These are phyloP conservation scores for Chimonanthus salicifolius DNA, from an alignment of 164 flowering plant genomes.

Conservation along the genomic window DNA sequence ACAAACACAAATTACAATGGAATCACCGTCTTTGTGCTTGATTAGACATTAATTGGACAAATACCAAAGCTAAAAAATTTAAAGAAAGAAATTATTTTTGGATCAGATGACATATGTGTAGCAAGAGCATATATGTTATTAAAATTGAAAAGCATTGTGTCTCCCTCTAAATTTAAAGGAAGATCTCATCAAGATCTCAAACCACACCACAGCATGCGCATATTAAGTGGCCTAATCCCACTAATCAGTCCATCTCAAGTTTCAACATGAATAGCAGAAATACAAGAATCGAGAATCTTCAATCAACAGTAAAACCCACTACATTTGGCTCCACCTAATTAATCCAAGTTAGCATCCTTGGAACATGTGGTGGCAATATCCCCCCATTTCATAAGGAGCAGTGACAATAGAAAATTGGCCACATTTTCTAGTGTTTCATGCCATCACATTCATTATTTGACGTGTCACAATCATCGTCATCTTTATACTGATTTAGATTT, in stretches of 20 bases:
- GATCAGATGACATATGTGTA: neutral
- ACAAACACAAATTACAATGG: neutral
- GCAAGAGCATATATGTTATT: neutral
- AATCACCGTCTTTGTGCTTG: neutral
- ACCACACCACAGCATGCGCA: neutral
- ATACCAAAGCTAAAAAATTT: neutral
- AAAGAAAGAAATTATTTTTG: neutral
- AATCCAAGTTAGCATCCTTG: neutral
- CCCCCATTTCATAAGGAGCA: neutral
- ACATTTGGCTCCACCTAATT: neutral
- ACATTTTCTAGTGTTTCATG: neutral
- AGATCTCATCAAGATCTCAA: neutral
- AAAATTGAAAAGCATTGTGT: neutral
- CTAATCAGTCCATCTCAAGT: neutral
- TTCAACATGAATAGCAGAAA: neutral
- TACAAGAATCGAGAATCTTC: neutral
- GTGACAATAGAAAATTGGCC: neutral
- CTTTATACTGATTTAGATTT: neutral
- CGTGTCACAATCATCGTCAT: neutral
- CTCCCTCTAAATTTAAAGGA: neutral
- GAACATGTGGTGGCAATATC: neutral
- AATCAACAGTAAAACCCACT: neutral
- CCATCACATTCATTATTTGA: neutral
- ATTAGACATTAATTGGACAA: neutral
- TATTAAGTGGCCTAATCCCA: neutral